Percentiles rank a stretch among this genome's conserved stretches.
phyloP scores from a whole-genome alignment of 345 rosid species.

The Eucalyptus shirleyi region DNA sequence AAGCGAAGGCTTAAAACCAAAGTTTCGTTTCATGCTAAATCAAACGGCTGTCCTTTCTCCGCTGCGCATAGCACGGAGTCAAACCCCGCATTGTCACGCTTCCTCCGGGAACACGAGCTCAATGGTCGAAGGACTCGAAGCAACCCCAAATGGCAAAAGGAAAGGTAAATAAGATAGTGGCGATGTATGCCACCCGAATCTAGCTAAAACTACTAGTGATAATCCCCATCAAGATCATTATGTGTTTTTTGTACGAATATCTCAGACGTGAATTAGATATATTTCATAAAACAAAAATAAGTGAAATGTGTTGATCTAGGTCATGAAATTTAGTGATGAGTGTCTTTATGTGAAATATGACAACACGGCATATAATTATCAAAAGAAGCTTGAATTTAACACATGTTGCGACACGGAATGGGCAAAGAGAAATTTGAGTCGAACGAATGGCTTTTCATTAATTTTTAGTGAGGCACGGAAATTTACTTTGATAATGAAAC shows the following conservation, averaged over 20 bases:
- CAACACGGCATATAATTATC: neutral
- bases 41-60: neutral
- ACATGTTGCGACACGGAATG: rapidly evolving
- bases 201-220: neutral
- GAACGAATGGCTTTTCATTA: neutral
- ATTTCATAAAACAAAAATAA: neutral
- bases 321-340: neutral
- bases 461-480: neutral
- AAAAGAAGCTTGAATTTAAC: no score
- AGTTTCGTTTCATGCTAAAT: neutral
- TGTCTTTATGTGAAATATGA: neutral
- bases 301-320: rapidly evolving
- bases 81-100: neutral
- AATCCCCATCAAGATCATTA: neutral
- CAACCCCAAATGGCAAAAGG: neutral
- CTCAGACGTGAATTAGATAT: neutral
- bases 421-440: neutral
- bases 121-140: neutral
- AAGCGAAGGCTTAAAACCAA: neutral
- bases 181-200: neutral
- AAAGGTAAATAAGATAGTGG: neutral
- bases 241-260: neutral
- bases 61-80: neutral
- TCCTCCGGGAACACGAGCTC: neutral
- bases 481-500: no score